Base-by-base conservation (phyloP, 202 grass and related monocot genomes). In the Bolboschoenoplectus hybrid region DNA sequence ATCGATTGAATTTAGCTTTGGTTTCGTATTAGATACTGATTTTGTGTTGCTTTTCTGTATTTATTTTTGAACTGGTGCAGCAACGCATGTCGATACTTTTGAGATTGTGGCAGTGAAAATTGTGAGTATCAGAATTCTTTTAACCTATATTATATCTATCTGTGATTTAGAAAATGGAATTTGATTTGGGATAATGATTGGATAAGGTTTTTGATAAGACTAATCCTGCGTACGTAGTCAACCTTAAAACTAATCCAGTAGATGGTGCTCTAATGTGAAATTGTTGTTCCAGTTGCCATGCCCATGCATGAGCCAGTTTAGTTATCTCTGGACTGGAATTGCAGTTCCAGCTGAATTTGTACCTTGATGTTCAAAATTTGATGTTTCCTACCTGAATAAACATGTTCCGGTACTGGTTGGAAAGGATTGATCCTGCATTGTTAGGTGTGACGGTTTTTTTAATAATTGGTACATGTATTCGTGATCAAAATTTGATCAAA, bases 81-180 rank as follows among this genome's bases (percentile, higher is more conserved):
- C 90, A 9, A 93, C 95, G 41, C 91, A 97, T 49, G 82, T 95
- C 32, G 92, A 97, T 61, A 97, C 93, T 47, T 95, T 91, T 61
- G 95, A 97, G 91, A 95, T 95, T 83, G 95, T 92, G 67, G 95
- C 95, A 43, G 95, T 95, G 9, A 97, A 97, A 77, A 97, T 97
- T 76, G 95, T 97, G 86, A 93, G 95, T 88, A 57, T 66, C 60
- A 2, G 10, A 0, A 1, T 0, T 53, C 63, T 51, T 16, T 43
- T 68, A 7, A 6, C 46, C 43, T 73, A 4, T 5, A 56, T 84
- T 82, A 50, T 81, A 78, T 78, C 16, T 82, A 55, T 40, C 16
- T 46, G 44, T 41, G 56, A 4, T 63, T 56, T 49, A 63, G 26
- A 26, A 7, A 26, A 10, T 55, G 26, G 73, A 16, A 55, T 76